These are phyloP conservation scores for Oryza longistaminata DNA, from an alignment of 176 grass and related monocot genomes.

Conservation along the genomic window DNA sequence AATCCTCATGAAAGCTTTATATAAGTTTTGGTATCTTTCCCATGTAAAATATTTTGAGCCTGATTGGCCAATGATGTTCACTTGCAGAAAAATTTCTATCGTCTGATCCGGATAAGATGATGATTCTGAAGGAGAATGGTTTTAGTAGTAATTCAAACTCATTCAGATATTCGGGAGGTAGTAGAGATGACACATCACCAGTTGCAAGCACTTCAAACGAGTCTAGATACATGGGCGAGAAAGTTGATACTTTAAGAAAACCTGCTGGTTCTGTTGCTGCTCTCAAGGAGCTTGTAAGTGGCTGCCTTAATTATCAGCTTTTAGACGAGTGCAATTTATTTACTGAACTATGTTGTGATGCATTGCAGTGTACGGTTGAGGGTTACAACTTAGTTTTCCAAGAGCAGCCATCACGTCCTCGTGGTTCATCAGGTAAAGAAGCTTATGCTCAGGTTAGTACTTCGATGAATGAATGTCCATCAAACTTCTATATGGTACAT, in stretches of 20 bases:
- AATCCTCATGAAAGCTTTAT: conserved; percentile 5
- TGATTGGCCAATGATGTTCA: conserved; percentile 35
- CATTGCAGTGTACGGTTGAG: conserved; percentile 63
- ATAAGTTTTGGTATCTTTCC: neutral
- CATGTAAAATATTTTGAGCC: conserved; percentile 11
- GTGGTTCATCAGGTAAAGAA: conserved; percentile 54
- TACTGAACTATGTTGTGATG: conserved; percentile 29
- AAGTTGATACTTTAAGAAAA: conserved; percentile 44
- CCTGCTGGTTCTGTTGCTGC: conserved; percentile 49
- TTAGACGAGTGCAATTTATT: conserved; percentile 5
- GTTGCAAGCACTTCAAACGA: conserved; percentile 67
- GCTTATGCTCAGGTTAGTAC: conserved; percentile 62
- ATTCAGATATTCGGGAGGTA: conserved; percentile 45
- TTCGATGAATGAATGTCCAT: conserved; percentile 35
- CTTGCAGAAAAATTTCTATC: conserved; percentile 76
- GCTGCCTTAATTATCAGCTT: conserved; percentile 16
- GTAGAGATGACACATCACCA: conserved; percentile 49
- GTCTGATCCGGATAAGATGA: conserved; percentile 54
- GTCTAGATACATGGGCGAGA: conserved; percentile 48
- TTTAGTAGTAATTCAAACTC: conserved; percentile 53
- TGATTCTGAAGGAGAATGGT: conserved; percentile 55
- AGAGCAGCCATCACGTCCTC: conserved; percentile 44
- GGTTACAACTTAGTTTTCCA: conserved; percentile 75
- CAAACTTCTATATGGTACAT: conserved; percentile 26
- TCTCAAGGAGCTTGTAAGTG: conserved; percentile 81